phyloP scores from a whole-genome alignment of 257 asterid species.

The Perilla frutescens region DNA sequence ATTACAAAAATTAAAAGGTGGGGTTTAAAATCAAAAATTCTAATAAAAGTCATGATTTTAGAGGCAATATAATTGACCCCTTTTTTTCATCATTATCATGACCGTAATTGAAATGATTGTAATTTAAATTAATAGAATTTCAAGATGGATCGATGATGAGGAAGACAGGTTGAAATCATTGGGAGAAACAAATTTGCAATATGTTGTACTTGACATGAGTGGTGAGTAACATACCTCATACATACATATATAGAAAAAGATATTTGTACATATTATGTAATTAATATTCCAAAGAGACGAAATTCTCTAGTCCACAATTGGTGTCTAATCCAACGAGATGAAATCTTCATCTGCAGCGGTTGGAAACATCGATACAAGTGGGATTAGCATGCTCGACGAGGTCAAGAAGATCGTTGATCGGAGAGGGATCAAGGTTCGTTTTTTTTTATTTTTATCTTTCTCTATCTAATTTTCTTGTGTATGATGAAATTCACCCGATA shows the following conservation, averaged over 20 bases:
- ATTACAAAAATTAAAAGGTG: too few species aligned
- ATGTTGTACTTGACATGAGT: conserved; percentile 78
- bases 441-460: too few species aligned
- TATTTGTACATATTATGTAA: background rate
- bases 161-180: conserved; percentile 69
- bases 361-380: conserved; percentile 96
- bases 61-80: background rate
- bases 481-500: background rate
- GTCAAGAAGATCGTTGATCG: conserved; percentile 71
- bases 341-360: conserved; percentile 56
- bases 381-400: conserved; percentile 90
- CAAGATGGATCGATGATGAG: conserved; percentile 92
- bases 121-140: conserved; percentile 47
- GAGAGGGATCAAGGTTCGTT: conserved; percentile 71
- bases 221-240: conserved; percentile 49
- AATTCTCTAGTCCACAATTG: background rate
- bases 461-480: background rate
- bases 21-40: too few species aligned
- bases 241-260: too few species aligned
- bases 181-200: conserved; percentile 67
- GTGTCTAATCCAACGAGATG: background rate
- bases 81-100: background rate
- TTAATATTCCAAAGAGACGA: background rate
- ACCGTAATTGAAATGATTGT: background rate
- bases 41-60: too few species aligned